phyloP scores from a whole-genome alignment of 257 asterid genomes.

The Henckelia pumila region DNA sequence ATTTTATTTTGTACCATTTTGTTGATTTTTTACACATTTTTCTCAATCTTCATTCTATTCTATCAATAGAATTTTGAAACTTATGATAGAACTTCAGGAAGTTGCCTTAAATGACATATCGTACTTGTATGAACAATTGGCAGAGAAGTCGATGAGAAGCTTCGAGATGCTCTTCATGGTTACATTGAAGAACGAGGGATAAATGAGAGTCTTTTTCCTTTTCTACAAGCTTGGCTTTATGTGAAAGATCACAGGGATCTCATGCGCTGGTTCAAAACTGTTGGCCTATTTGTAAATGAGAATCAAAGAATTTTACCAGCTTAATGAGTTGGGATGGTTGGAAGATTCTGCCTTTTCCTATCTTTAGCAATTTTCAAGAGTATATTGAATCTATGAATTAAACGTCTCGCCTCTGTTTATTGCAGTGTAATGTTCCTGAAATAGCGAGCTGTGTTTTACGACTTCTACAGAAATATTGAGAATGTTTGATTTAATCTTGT shows the following conservation, averaged over 20 bases:
- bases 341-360: no score
- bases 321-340: constrained; percentile 8
- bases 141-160: constrained; percentile 64
- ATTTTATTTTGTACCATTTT: no score
- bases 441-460: no score
- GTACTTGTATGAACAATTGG: constrained; percentile 12
- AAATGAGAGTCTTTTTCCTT: constrained; percentile 70
- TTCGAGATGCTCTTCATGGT: constrained; percentile 64
- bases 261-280: constrained; percentile 58
- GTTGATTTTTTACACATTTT: background rate
- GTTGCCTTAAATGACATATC: constrained; percentile 13
- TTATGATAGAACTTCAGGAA: background rate
- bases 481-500: no score
- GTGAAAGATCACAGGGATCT: constrained; percentile 92
- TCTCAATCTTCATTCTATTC: background rate
- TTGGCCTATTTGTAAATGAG: constrained; percentile 48
- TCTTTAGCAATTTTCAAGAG: no score
- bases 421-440: no score
- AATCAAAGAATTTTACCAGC: constrained; percentile 32
- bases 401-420: no score
- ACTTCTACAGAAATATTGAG: no score
- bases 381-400: no score
- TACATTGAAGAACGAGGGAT: constrained; percentile 84
- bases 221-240: constrained; percentile 95
- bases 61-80: background rate